Base-by-base conservation (phyloP, 768 basidiomycete species). In the Podaxis rugospora region DNA sequence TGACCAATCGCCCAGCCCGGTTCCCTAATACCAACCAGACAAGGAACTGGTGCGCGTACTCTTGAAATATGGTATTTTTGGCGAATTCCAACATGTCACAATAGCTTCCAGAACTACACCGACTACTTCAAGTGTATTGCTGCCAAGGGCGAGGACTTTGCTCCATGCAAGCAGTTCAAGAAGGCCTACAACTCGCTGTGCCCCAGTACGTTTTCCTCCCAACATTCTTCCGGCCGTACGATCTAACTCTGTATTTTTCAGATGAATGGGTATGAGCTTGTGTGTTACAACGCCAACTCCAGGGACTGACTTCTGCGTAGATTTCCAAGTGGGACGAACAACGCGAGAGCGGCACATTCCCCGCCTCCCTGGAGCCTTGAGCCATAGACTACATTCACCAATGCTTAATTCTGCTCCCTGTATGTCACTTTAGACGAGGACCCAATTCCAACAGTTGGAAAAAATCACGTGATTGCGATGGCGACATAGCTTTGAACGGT, bases 161-260 rank as follows among this genome's bases (percentile, higher is more conserved):
- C 89, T n/a, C 95, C 97, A 1, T 98, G 97, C 89, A 94, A 94
- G 80, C 95, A 97, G 76, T 99, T 99, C 87, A 92, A 90, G 80
- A 85, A 87, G 74, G 92, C 92, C 28, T 99, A 94, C 82, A 84
- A 93, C 80, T 94, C 95, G 44, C 86, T 98, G 62, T 99, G 97
- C 79, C 97, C 97, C 65, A 98, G 97, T 98, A 68, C 74, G 94
- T 88, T n/a, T n/a, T 53, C 16, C 39, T 23, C 5, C 6, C 37
- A 14, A n/a, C 21, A 7, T 28, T 39, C 11, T 50, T 28, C 4
- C 16, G 18, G 44, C 44, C 54, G 10, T 14, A n/a, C 27, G 13
- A 44, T 54, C 44, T 64, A 23, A 58, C 28, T 55, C 25, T 42
- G 27, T 42, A 42, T 52, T 35, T 51, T 62, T 11, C 68, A 95